Percentiles rank a stretch among this genome's conserved stretches.
phyloP scores from a whole-genome alignment of 139 green algal genomes.

The Coelastrella sp. region DNA sequence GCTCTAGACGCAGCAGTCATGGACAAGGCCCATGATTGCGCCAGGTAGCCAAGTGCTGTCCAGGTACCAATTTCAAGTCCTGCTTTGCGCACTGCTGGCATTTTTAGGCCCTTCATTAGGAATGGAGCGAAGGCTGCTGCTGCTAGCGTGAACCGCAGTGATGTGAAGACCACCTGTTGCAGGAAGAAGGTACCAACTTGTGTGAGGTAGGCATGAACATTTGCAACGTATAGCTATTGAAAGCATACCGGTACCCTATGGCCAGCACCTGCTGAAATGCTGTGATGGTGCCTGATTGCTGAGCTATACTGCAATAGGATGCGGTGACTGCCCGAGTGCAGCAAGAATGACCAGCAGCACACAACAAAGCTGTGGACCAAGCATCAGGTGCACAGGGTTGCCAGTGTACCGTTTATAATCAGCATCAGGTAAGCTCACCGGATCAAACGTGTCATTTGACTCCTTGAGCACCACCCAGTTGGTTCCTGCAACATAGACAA shows the following conservation, averaged over 20 bases:
- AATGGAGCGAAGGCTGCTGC: conserved; percentile 55
- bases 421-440: background rate
- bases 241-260: no score
- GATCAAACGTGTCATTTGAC: conserved; percentile 12
- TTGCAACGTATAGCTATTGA: no score
- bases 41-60: conserved; percentile 60
- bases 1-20: conserved; percentile 78
- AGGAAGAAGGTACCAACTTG: no score
- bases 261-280: no score
- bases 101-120: background rate
- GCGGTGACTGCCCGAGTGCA: no score
- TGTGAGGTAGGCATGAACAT: no score
- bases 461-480: conserved; percentile 45
- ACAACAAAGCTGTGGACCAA: no score
- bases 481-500: background rate
- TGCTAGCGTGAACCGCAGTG: conserved; percentile 53
- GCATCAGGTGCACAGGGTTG: no score
- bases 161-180: conserved; percentile 49
- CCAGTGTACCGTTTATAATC: no score
- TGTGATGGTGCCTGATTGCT: no score
- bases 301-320: no score
- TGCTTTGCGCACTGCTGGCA: conserved; percentile 20
- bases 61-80: conserved; percentile 57
- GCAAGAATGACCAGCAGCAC: no score
- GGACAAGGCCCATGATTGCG: conserved; percentile 74